Conservation (phyloP, 495 filamentous ascomycete species). For the Hypoxylon lenormandii region DNA sequence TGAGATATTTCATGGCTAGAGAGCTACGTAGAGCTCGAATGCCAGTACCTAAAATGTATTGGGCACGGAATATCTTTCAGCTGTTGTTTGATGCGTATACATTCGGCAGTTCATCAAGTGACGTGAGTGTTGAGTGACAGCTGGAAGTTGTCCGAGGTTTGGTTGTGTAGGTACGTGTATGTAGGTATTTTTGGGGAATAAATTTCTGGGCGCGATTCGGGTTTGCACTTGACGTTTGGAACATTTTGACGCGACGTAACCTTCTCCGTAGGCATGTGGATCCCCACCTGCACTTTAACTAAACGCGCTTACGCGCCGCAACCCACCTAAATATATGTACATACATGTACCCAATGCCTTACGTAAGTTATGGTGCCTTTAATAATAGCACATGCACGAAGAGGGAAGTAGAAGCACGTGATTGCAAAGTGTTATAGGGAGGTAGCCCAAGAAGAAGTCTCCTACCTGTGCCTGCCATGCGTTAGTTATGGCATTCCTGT, state of each 20-base stretch:
- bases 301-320: conserved; percentile 6
- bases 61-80: neutral
- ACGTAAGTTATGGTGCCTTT: too few species aligned
- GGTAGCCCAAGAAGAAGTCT: too few species aligned
- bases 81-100: conserved; percentile 9
- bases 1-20: conserved; percentile 44
- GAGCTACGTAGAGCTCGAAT: conserved; percentile 12
- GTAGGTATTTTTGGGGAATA: conserved; percentile 25
- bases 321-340: neutral
- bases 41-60: conserved; percentile 25
- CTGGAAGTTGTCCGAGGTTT: neutral
- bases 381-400: too few species aligned
- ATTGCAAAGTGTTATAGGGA: too few species aligned
- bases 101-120: conserved; percentile 21
- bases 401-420: too few species aligned
- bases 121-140: conserved; percentile 21
- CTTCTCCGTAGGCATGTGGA: conserved; percentile 35
- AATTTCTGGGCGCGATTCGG: conserved; percentile 41
- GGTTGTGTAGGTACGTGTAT: conserved; percentile 6
- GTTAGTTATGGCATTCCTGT: too few species aligned
- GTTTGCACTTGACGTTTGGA: conserved; percentile 39
- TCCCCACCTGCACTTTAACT: conserved; percentile 27
- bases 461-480: too few species aligned
- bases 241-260: conserved; percentile 43
- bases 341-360: neutral